phyloP scores from a whole-genome alignment of 805 yeast genomes.

The Schwanniomyces polymorphus region DNA sequence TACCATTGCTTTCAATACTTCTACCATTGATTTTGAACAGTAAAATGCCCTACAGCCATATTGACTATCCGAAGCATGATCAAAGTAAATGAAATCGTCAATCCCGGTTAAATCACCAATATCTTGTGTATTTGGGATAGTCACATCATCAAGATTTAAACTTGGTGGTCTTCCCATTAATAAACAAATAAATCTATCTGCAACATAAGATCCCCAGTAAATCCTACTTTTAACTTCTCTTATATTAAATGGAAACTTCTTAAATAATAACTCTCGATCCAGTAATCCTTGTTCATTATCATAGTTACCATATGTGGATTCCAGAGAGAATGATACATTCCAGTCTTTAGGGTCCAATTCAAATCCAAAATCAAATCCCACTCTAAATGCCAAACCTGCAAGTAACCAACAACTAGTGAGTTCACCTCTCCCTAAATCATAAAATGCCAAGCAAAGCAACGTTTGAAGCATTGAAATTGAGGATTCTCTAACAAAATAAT shows the following conservation, averaged over 20 bases:
- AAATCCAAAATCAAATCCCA: conserved; percentile 13
- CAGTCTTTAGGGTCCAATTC: conserved; percentile 13
- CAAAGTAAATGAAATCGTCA: conserved; percentile 9
- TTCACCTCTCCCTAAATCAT: conserved; percentile 12
- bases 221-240: conserved; percentile 8
- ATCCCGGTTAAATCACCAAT: conserved; percentile 10
- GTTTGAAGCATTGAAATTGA: conserved; percentile 10
- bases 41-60: conserved; percentile 5
- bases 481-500: conserved; percentile 1
- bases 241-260: conserved; percentile 7
- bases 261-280: not conserved
- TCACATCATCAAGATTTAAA: conserved; percentile 7
- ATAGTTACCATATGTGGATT: not conserved
- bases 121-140: conserved; percentile 9
- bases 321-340: conserved; percentile 3
- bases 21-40: no score
- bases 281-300: not conserved
- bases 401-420: conserved; percentile 14
- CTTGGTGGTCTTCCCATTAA: conserved; percentile 9
- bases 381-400: conserved; percentile 13
- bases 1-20: conserved; percentile 8
- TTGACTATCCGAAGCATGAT: conserved; percentile 5
- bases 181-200: conserved; percentile 9
- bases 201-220: conserved; percentile 13
- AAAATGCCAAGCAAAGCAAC: conserved; percentile 10